Conservation (phyloP, 2,329 filamentous ascomycete species). For the Calonectria hongkongensis region DNA sequence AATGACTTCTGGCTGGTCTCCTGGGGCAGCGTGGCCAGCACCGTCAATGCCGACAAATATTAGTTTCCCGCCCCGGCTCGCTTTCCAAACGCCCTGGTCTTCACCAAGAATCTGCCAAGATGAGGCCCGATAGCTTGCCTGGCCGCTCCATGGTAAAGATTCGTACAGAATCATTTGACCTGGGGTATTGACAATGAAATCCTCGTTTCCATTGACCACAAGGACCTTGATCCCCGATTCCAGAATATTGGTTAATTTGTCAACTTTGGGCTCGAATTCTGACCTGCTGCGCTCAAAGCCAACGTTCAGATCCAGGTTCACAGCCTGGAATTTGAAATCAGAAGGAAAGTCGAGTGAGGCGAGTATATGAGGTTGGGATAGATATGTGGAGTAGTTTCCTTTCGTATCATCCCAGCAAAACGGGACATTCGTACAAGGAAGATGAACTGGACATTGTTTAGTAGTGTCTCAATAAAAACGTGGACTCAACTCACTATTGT, state of each 20-base stretch:
- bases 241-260: neutral
- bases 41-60: neutral
- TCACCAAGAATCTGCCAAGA: neutral
- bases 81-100: neutral
- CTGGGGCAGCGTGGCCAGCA: neutral
- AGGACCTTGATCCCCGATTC: conserved; percentile 4
- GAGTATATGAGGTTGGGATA: neutral
- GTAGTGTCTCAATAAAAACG: no score
- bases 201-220: neutral
- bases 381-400: conserved; percentile 1
- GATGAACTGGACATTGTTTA: neutral
- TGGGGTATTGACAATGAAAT: neutral
- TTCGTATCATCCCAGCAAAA: conserved; percentile 16
- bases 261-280: neutral
- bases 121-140: neutral
- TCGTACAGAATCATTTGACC: neutral
- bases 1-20: conserved; percentile 9
- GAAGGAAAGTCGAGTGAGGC: neutral
- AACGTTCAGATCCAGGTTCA: neutral
- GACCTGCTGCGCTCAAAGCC: conserved; percentile 1
- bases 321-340: neutral
- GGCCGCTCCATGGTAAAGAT: conserved; percentile 4
- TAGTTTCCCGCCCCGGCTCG: neutral
- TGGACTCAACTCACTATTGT: neutral
- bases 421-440: neutral